Evolutionary conservation across 495 filamentous ascomycete species (phyloP).

Genomic region (Tetracladium setigerum): DNA sequence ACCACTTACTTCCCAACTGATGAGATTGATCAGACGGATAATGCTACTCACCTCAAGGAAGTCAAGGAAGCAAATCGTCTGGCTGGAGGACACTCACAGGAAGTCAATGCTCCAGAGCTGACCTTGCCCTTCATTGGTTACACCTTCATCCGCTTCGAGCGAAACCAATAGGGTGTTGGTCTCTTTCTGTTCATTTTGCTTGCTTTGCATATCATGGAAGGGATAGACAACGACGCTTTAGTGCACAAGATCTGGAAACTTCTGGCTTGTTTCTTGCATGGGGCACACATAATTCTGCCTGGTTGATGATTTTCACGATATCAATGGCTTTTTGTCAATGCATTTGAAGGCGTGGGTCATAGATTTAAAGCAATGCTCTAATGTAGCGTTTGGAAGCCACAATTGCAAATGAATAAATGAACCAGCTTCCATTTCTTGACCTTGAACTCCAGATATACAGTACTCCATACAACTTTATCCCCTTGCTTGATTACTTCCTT

Average conservation of each 20-base stretch:
- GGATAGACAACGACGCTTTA: no score
- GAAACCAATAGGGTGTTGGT: constrained; percentile 40
- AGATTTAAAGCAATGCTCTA: constrained; percentile 1
- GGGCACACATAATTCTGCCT: no score
- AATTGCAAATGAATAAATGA: constrained; percentile 3
- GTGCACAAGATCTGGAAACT: no score
- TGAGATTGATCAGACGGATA: constrained; percentile 92
- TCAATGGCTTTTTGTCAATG: background rate
- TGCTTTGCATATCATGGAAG: no score
- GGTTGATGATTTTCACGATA: no score
- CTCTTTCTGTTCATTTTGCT: background rate
- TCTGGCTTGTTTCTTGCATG: no score
- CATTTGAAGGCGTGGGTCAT: constrained; percentile 15
- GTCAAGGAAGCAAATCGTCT: constrained; percentile 17
- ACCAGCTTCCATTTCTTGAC: background rate
- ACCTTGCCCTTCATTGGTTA: constrained; percentile 96
- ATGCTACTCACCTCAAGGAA: constrained; percentile 62
- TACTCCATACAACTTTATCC: no score
- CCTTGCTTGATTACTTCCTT: background rate
- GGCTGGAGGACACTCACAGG: constrained; percentile 17
- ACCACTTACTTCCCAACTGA: constrained; percentile 99
- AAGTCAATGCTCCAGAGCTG: constrained; percentile 66
- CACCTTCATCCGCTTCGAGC: constrained; percentile 97
- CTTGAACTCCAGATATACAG: no score
- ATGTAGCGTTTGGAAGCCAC: background rate